Base-by-base conservation (phyloP, 805 yeast genomes). In the Metschnikowia cerradonensis region DNA sequence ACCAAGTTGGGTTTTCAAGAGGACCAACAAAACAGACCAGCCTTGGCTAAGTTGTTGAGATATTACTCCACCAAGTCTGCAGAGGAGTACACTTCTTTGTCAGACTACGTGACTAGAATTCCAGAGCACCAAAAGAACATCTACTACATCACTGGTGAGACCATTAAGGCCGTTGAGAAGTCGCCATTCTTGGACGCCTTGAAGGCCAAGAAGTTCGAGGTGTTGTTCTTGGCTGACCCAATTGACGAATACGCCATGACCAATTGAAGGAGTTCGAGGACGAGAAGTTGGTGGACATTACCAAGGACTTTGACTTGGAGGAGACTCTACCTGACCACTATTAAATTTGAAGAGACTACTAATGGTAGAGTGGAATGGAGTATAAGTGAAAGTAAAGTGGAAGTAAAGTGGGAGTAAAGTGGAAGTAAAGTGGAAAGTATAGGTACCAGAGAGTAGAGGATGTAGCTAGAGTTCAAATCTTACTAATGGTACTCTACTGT, bases 91-190 rank as follows among this genome's bases (percentile, higher is more conserved):
- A 92, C 97, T 61, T 92, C 98, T 37, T 83, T 94, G 68, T 77
- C 95, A 62, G 99, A 94, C 80, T 94, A 94, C 79, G 96, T 94
- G 60, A 92, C 98, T 62, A 88, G 98, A 80, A 94, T 94, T 99
- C 96, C 94, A 73, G 97, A 90, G 79, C 97, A 90, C 82, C 99
- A 94, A 82, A 91, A 94, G 94, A 94, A 94, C 83, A 89, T 94
- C 70, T 94, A 94, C 86, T 94, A 82, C 84, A 94, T 94, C 76
- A 94, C 99, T 71, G 99, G 99, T 86, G 99, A 94, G 82, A 83
- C 96, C 56, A 74, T 89, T 71, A 92, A 94, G 85, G 90, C 96
- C 64, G 96, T 94, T 67, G 97, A 94, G 83, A 90, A 90, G 78
- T 92, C 98, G 63, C 99, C 99, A 77, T 94, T 94, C 88, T 84